Evolutionary conservation across 164 flowering plant genomes (phyloP).

Genomic region (Nymphaea colorata): DNA sequence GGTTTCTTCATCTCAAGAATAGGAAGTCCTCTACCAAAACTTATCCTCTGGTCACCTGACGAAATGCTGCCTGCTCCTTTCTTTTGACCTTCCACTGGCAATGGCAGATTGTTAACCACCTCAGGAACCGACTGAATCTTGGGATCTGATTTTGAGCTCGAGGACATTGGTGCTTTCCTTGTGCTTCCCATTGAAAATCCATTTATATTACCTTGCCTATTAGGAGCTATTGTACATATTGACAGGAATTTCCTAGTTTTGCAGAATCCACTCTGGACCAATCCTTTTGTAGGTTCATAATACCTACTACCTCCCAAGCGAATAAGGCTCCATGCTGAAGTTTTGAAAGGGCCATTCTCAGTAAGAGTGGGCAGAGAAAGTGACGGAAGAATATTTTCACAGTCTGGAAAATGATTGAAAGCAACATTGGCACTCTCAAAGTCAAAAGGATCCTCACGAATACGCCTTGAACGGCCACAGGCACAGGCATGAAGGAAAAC

Average conservation of each 20-base stretch:
- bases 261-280: slow-evolving; percentile 83
- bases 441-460: slow-evolving; percentile 82
- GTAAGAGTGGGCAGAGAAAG: slow-evolving; percentile 37
- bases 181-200: slow-evolving; percentile 11
- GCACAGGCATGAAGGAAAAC: slow-evolving; percentile 94
- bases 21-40: slow-evolving; percentile 55
- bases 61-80: slow-evolving; percentile 6
- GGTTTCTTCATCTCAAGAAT: slow-evolving; percentile 59
- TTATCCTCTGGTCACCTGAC: slow-evolving; percentile 27
- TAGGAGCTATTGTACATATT: slow-evolving; percentile 46
- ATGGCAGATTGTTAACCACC: neutral
- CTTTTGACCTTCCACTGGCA: slow-evolving; percentile 12
- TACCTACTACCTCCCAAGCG: slow-evolving; percentile 68
- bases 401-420: slow-evolving; percentile 42
- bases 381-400: slow-evolving; percentile 65
- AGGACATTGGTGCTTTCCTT: slow-evolving; percentile 15
- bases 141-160: slow-evolving; percentile 12
- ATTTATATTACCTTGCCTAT: slow-evolving; percentile 22
- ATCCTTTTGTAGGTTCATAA: slow-evolving; percentile 78
- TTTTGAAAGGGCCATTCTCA: slow-evolving; percentile 28
- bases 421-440: slow-evolving; percentile 61
- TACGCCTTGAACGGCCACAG: slow-evolving; percentile 74
- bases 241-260: slow-evolving; percentile 49
- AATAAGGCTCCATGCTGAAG: slow-evolving; percentile 69
- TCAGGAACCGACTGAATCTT: slow-evolving; percentile 17